Evolutionary conservation across 495 filamentous ascomycete genomes (phyloP).

Genomic region (Aspergillus kassunensis): DNA sequence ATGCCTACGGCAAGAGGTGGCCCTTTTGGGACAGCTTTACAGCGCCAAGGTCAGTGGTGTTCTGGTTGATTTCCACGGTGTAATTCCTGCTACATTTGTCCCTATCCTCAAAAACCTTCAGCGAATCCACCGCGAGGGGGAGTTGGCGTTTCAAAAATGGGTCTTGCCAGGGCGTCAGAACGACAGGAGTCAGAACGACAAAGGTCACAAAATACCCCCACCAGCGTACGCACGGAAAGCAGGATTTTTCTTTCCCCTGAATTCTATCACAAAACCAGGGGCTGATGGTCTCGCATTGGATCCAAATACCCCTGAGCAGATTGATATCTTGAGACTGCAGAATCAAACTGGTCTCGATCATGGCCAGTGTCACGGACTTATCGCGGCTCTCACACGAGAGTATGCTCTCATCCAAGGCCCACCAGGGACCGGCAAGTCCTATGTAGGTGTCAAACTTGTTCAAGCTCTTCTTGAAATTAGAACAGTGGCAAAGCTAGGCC

Average conservation of each 20-base stretch:
- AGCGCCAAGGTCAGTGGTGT: background rate
- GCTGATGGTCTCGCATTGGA: background rate
- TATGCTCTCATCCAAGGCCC: slow-evolving; percentile 66
- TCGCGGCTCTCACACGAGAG: background rate
- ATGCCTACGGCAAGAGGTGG: background rate
- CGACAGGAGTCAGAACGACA: background rate
- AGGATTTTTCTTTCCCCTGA: slow-evolving; percentile 1
- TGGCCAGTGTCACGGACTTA: background rate
- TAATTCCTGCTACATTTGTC: background rate
- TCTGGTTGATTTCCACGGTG: background rate
- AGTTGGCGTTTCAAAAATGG: slow-evolving; percentile 1
- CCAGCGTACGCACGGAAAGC: background rate
- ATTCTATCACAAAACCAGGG: background rate
- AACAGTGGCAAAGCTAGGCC: slow-evolving; percentile 46
- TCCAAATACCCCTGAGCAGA: background rate
- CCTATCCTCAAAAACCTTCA: background rate
- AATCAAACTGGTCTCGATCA: slow-evolving; percentile 1
- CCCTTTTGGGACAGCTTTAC: background rate
- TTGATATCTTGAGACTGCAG: background rate
- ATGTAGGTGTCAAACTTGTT: slow-evolving; percentile 54
- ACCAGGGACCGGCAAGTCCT: slow-evolving; percentile 76
- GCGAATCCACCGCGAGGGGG: background rate
- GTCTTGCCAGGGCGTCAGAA: background rate
- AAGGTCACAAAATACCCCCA: background rate
- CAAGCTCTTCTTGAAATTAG: slow-evolving; percentile 60